These are phyloP conservation scores for Annulohypoxylon stygium DNA, from an alignment of 495 filamentous ascomycete genomes.

Conservation along the genomic window DNA sequence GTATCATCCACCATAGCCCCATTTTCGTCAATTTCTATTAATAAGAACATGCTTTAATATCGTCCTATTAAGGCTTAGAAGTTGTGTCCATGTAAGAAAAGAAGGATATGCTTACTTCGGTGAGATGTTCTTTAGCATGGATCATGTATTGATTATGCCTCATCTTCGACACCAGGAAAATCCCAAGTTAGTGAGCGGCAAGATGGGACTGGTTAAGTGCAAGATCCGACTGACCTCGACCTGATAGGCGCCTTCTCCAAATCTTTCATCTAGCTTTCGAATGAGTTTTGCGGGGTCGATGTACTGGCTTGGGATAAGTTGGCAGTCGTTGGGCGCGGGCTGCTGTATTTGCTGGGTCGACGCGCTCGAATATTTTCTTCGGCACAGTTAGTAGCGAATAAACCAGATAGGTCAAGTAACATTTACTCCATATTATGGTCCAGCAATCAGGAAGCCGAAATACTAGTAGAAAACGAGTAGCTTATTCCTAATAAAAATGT, in stretches of 20 bases:
- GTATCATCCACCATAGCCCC: no score
- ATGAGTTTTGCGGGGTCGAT: not conserved
- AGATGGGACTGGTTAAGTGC: not conserved
- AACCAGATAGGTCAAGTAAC: not conserved
- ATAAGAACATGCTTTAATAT: not conserved
- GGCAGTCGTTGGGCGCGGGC: not conserved
- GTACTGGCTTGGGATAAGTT: constrained; percentile 9
- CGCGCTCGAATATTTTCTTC: not conserved
- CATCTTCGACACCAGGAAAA: not conserved
- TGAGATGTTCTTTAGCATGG: not conserved
- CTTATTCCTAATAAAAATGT: not conserved
- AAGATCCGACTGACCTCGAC: not conserved
- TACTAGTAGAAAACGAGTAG: not conserved
- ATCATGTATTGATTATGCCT: constrained; percentile 6
- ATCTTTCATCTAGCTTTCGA: constrained; percentile 1
- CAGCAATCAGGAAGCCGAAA: not conserved
- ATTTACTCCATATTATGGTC: not conserved
- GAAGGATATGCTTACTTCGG: not conserved
- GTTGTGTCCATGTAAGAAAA: not conserved
- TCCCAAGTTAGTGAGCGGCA: not conserved
- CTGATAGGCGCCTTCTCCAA: constrained; percentile 2
- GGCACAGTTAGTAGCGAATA: not conserved
- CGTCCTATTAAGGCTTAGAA: not conserved
- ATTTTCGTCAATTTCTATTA: not conserved
- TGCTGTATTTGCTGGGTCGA: not conserved